Evolutionary conservation across 2,329 filamentous ascomycete genomes (phyloP).

Genomic region (Mariannaea elegans): DNA sequence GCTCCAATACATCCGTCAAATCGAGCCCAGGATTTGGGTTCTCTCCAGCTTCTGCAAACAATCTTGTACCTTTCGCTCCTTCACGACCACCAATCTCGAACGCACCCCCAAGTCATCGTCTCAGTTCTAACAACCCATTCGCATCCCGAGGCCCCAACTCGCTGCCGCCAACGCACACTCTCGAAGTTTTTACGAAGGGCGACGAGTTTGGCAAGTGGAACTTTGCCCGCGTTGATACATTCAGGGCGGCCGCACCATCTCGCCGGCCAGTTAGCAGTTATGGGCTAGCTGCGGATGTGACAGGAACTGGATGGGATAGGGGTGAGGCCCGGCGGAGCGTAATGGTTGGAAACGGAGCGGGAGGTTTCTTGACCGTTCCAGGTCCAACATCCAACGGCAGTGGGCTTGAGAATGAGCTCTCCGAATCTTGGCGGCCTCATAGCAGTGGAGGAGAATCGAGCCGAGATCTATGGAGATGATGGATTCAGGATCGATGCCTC

Average conservation of each 20-base stretch:
- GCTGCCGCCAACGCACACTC: conserved; percentile 58
- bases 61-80: conserved; percentile 32
- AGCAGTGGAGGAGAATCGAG: conserved; percentile 52
- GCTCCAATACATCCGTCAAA: conserved; percentile 42
- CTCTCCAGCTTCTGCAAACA: conserved; percentile 32
- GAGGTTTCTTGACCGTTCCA: conserved; percentile 64
- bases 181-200: conserved; percentile 69
- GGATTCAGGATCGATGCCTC: background rate
- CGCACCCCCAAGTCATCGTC: conserved; percentile 49
- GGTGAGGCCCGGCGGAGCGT: conserved; percentile 63
- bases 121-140: conserved; percentile 70
- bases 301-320: conserved; percentile 58
- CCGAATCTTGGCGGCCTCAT: conserved; percentile 42
- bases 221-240: conserved; percentile 59
- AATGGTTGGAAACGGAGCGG: conserved; percentile 60
- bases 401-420: conserved; percentile 22
- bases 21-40: conserved; percentile 38
- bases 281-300: conserved; percentile 63
- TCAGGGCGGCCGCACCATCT: conserved; percentile 34
- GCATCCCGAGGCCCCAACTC: conserved; percentile 48
- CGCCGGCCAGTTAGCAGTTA: conserved; percentile 64
- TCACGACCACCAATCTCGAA: conserved; percentile 44
- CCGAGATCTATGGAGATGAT: conserved; percentile 37
- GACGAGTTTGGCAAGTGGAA: conserved; percentile 68
- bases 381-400: conserved; percentile 31